Conservation (phyloP, 306 rosid genomes). For the Castanea sativa region DNA sequence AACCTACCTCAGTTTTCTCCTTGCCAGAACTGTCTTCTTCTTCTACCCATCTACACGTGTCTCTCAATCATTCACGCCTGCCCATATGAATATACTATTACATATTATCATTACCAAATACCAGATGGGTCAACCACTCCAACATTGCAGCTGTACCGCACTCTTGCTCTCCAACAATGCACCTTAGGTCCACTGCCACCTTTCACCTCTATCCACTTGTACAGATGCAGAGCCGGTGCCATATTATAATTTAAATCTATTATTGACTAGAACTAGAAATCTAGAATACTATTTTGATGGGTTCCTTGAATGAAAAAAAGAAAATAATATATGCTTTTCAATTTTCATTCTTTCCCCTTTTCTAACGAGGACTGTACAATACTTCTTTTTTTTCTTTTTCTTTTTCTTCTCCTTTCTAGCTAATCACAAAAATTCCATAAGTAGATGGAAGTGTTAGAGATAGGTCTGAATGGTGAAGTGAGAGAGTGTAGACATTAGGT, state of each 20-base stretch:
- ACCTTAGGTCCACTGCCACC: conserved; percentile 8
- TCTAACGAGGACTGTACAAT: conserved; percentile 46
- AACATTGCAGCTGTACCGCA: conserved; percentile 50
- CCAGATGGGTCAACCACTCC: conserved; percentile 30
- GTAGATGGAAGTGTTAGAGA: background rate
- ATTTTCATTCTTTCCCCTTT: background rate
- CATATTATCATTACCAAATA: background rate
- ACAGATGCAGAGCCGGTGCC: conserved; percentile 30
- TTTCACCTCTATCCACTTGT: conserved; percentile 31
- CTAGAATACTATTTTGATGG: background rate
- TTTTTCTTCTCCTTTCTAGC: conserved; percentile 29
- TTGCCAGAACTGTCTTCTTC: conserved; percentile 34
- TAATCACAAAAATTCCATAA: conserved; percentile 26
- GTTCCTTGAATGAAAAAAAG: background rate
- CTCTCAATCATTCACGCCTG: conserved; percentile 4
- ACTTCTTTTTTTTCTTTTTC: conserved; percentile 15
- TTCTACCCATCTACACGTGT: conserved; percentile 21
- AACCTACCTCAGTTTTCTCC: conserved; percentile 15
- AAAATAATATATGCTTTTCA: background rate
- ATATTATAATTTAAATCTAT: background rate
- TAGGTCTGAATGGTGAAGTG: conserved; percentile 22
- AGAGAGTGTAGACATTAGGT: conserved; percentile 4
- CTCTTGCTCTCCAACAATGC: conserved; percentile 11
- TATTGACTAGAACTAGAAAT: background rate
- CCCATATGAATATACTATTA: background rate